These are phyloP conservation scores for Daedalea quercina DNA, from an alignment of 768 basidiomycete genomes.

Conservation along the genomic window DNA sequence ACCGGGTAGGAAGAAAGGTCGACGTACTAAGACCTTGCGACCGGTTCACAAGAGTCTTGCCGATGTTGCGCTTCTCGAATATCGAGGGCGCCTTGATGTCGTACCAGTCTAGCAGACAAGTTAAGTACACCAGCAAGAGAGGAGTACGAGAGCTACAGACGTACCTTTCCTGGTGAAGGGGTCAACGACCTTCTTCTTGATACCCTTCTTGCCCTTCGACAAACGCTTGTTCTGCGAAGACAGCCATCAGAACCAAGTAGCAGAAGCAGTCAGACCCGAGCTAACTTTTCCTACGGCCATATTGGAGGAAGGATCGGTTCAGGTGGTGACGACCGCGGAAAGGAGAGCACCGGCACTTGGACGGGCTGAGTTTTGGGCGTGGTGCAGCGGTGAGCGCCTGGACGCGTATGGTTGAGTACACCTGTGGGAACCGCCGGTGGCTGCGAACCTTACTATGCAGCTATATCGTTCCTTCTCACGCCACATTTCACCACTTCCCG, in stretches of 20 bases:
- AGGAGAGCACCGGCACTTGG: conserved; percentile 39
- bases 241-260: neutral
- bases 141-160: conserved; percentile 8
- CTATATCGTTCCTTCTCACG: conserved; percentile 48
- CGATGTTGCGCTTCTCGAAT: conserved; percentile 94
- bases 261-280: neutral
- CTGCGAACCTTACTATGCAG: conserved; percentile 53
- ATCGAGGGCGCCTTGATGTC: conserved; percentile 98
- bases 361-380: conserved; percentile 40
- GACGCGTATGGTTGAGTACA: conserved; percentile 8
- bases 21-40: conserved; percentile 95
- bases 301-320: conserved; percentile 31
- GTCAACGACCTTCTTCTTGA: conserved; percentile 99
- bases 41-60: conserved; percentile 98
- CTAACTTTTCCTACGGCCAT: conserved; percentile 91
- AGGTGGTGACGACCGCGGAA: conserved; percentile 31
- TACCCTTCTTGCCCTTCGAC: conserved; percentile 97
- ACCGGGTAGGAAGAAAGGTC: neutral
- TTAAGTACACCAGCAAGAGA: neutral
- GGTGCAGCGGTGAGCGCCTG: conserved; percentile 7
- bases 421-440: conserved; percentile 32
- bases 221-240: conserved; percentile 85
- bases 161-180: conserved; percentile 98
- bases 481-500: conserved; percentile 6
- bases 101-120: conserved; percentile 76